These are phyloP conservation scores for Aurifilum marmelostoma DNA, from an alignment of 2,329 filamentous ascomycete genomes.

Conservation along the genomic window DNA sequence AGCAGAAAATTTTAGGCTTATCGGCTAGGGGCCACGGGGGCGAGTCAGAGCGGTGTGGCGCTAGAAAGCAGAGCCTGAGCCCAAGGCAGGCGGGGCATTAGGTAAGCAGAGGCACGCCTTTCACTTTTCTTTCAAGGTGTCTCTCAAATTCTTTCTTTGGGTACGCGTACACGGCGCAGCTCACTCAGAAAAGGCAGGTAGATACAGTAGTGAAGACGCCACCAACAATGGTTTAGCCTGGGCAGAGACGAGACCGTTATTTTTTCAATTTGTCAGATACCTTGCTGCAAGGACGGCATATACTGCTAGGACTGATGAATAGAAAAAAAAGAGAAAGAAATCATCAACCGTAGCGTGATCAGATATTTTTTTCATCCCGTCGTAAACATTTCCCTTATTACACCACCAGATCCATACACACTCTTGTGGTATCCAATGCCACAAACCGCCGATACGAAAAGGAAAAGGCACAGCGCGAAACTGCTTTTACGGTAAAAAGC, in stretches of 20 bases:
- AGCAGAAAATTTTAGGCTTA: constrained; percentile 28
- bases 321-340: neutral
- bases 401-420: neutral
- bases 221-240: neutral
- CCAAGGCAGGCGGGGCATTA: constrained; percentile 11
- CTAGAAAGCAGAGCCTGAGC: constrained; percentile 1
- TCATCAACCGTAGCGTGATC: constrained; percentile 10
- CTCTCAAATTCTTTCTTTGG: neutral
- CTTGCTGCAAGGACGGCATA: constrained; percentile 13
- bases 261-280: neutral
- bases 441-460: neutral
- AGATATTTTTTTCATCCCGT: constrained; percentile 26
- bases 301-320: constrained; percentile 14
- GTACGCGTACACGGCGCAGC: neutral
- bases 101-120: constrained; percentile 17
- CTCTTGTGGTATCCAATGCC: constrained; percentile 9
- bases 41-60: constrained; percentile 12
- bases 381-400: constrained; percentile 17
- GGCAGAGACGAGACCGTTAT: neutral
- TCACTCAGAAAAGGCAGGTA: neutral
- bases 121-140: neutral
- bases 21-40: constrained; percentile 18
- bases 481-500: neutral
- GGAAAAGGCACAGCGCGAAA: neutral
- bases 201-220: neutral